phyloP scores from a whole-genome alignment of 345 rosid species.

The Gossypium sturtianum region DNA sequence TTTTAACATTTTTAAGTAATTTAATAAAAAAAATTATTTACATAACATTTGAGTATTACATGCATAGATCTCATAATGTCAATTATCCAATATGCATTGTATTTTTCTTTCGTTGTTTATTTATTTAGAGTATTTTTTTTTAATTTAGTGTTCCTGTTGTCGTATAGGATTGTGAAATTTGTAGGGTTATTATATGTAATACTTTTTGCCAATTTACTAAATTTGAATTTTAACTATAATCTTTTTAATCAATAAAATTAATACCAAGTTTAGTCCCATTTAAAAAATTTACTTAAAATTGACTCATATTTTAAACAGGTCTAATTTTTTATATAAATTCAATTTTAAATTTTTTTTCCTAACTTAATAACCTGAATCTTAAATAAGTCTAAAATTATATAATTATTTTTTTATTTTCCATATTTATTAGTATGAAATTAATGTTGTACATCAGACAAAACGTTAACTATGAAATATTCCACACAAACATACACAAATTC shows the following conservation, averaged over 20 bases:
- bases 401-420: neutral
- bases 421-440: neutral
- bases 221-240: neutral
- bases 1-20: too few relatives aligned
- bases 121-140: neutral
- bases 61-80: too few relatives aligned
- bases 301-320: too few relatives aligned
- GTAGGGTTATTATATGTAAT: neutral
- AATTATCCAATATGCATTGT: too few relatives aligned
- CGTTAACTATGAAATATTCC: neutral
- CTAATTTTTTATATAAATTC: too few relatives aligned
- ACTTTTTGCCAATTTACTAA: neutral
- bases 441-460: slow-evolving; percentile 10
- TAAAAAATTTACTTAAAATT: too few relatives aligned
- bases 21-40: too few relatives aligned
- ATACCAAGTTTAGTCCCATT: neutral
- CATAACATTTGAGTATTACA: too few relatives aligned
- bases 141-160: neutral
- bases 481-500: neutral
- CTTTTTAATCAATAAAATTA: neutral
- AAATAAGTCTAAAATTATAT: too few relatives aligned
- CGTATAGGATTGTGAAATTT: neutral
- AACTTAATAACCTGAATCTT: neutral
- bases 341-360: too few relatives aligned
- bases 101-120: too few relatives aligned